phyloP scores from a whole-genome alignment of 23 red algal species.

The Gracilaria domingensis region DNA sequence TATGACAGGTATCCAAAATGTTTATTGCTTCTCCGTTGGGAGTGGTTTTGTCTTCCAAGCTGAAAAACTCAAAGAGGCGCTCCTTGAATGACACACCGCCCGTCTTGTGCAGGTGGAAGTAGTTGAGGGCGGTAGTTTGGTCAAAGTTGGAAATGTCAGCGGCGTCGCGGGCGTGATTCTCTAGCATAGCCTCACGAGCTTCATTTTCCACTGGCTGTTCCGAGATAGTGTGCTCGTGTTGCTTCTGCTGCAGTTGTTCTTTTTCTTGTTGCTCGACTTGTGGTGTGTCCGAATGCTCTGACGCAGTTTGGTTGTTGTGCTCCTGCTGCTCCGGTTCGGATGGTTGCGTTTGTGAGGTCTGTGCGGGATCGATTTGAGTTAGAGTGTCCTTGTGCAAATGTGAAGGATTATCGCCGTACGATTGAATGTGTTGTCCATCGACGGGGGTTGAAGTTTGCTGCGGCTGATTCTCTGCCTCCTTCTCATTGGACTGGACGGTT shows the following conservation, averaged over 20 bases:
- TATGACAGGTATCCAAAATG: conserved; percentile 65
- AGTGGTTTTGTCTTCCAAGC: background rate
- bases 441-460: too few relatives aligned
- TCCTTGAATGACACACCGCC: conserved; percentile 73
- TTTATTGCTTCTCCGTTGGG: conserved; percentile 8
- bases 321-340: background rate
- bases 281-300: background rate
- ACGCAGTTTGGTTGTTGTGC: background rate
- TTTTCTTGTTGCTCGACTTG: background rate
- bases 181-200: background rate
- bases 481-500: too few relatives aligned
- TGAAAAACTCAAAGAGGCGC: conserved; percentile 49
- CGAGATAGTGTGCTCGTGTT: too few relatives aligned
- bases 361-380: too few relatives aligned
- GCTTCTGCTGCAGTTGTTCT: background rate
- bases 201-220: background rate
- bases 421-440: too few relatives aligned
- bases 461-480: too few relatives aligned
- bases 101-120: conserved; percentile 85
- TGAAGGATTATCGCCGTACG: too few relatives aligned
- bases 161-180: background rate
- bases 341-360: background rate
- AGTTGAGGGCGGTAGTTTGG: conserved; percentile 37
- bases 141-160: conserved; percentile 29
- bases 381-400: too few relatives aligned